Percentiles rank a stretch among this genome's conserved stretches.
phyloP scores from a whole-genome alignment of 2,329 filamentous ascomycete species.

The Cladosporium sp. region DNA sequence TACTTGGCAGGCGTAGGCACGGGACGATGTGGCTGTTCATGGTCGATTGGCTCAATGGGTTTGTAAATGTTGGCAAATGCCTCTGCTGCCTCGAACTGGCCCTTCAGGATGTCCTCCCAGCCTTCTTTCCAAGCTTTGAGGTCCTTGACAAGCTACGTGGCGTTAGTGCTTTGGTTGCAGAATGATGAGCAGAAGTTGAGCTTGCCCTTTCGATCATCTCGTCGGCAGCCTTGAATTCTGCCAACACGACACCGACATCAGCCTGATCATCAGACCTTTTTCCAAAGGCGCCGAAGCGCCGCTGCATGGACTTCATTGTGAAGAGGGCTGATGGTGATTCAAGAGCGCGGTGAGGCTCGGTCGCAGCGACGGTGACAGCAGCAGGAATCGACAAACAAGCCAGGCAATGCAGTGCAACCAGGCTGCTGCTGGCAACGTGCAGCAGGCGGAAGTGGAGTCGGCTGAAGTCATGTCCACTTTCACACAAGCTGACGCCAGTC shows the following conservation, averaged over 20 bases:
- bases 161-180: background rate
- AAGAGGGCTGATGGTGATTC: background rate
- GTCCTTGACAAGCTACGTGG: conserved; percentile 65
- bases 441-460: background rate
- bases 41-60: conserved; percentile 63
- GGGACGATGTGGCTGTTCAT: conserved; percentile 47
- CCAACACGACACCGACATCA: conserved; percentile 68
- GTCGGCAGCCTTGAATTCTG: conserved; percentile 77
- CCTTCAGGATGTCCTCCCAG: conserved; percentile 68
- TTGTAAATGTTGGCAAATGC: conserved; percentile 72
- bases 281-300: conserved; percentile 69
- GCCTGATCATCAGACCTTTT: conserved; percentile 70
- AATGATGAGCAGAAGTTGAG: background rate
- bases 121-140: conserved; percentile 73
- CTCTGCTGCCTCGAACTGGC: conserved; percentile 63
- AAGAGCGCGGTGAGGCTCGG: background rate
- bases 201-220: conserved; percentile 66
- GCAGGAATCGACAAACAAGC: too few relatives aligned
- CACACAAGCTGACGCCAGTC: background rate
- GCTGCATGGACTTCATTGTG: conserved; percentile 51
- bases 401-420: background rate
- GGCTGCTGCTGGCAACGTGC: background rate
- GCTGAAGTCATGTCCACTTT: background rate
- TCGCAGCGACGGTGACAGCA: background rate
- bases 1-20: conserved; percentile 59